Percentiles rank a stretch among this genome's conserved stretches.
phyloP scores from a whole-genome alignment of 2,329 filamentous ascomycete genomes.

The Ceratocystis cacaofunesta region DNA sequence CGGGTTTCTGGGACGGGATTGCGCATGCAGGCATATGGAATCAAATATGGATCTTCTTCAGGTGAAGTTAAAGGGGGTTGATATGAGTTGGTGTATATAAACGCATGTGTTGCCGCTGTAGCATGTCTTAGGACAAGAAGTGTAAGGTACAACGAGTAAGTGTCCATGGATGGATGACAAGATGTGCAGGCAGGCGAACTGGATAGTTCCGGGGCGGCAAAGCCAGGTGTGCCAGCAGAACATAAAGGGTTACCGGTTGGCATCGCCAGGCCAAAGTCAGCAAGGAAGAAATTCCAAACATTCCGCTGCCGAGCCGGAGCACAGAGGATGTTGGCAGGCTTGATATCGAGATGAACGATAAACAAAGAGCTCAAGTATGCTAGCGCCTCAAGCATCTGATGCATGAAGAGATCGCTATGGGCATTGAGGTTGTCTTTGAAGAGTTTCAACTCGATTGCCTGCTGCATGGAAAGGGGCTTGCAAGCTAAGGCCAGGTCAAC shows the following conservation, averaged over 20 bases:
- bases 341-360: constrained; percentile 14
- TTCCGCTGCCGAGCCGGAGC: not conserved
- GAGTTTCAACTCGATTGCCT: not conserved
- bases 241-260: not conserved
- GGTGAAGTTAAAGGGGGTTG: not conserved
- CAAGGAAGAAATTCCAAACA: constrained; percentile 7
- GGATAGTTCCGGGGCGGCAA: constrained; percentile 3
- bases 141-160: not conserved
- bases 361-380: not conserved
- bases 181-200: not conserved
- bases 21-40: not conserved
- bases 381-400: constrained; percentile 10
- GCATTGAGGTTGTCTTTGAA: not conserved
- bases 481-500: constrained; percentile 1
- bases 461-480: not conserved
- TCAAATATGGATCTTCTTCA: not conserved
- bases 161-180: constrained; percentile 9
- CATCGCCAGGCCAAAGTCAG: constrained; percentile 10
- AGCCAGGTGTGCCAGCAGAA: not conserved
- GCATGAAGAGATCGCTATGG: constrained; percentile 7
- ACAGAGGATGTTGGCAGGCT: constrained; percentile 13
- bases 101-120: not conserved
- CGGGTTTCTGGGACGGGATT: not conserved
- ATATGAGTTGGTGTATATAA: not conserved
- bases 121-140: not conserved